A percentile compares a stretch with the other conserved stretches of the same genome.
These are phyloP conservation scores for Claviceps pazoutovae DNA, from an alignment of 2,329 filamentous ascomycete genomes.

Conservation along the genomic window DNA sequence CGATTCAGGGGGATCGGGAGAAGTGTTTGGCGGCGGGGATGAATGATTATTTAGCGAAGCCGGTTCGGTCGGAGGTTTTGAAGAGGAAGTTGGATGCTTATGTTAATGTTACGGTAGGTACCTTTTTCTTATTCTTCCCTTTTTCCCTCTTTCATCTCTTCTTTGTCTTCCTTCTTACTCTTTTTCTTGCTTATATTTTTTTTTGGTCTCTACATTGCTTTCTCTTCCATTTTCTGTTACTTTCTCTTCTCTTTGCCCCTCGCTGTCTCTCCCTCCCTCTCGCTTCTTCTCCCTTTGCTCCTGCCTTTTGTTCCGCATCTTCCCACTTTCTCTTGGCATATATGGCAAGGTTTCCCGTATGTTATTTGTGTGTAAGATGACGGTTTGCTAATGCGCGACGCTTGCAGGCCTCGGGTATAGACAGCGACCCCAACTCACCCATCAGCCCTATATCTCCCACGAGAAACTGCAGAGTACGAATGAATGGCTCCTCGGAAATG, in stretches of 20 bases:
- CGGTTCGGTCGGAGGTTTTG: conserved; percentile 76
- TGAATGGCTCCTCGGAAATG: conserved; percentile 3
- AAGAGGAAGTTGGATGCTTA: conserved; percentile 64
- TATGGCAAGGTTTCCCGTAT: no score
- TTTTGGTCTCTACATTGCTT: background rate
- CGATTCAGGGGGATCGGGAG: conserved; percentile 86
- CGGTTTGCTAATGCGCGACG: background rate
- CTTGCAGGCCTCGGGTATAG: background rate
- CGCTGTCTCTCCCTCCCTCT: no score
- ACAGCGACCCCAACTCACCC: background rate
- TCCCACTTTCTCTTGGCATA: no score
- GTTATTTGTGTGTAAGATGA: background rate
- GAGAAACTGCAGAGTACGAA: conserved; percentile 7
- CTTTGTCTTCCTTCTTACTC: background rate
- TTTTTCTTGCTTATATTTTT: background rate
- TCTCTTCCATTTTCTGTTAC: background rate
- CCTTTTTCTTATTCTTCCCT: background rate
- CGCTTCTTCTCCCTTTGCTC: no score
- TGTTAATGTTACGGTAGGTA: conserved; percentile 24
- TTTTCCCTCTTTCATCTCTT: background rate
- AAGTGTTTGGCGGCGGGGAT: conserved; percentile 93
- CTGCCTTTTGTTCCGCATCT: no score
- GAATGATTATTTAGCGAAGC: conserved; percentile 95
- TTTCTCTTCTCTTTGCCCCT: no score
- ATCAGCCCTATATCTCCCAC: conserved; percentile 5